Evolutionary conservation across 345 rosid genomes (phyloP), one percentile per base, ranked within the genome.

Genomic region (Hibiscus mutabilis): DNA sequence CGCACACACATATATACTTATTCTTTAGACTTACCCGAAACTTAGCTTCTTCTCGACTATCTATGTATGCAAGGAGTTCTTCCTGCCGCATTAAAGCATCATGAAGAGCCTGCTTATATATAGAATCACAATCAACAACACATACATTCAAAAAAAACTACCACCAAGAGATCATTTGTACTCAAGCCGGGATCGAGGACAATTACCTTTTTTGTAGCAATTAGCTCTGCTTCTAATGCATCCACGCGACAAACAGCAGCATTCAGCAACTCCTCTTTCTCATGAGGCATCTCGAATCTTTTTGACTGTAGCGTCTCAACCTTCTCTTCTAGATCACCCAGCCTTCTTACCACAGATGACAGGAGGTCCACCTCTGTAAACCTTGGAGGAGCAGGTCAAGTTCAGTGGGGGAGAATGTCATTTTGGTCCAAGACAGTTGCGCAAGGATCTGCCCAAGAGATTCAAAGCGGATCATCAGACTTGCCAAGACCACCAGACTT

Each of bases 11-110:
- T 1, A 19, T 53, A 18, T 42, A 4, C 24, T 4, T 58, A 9
- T 10, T 10, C 14, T 3, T 25, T 24, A 13, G 27, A 1, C 29
- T 56, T 25, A 67, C 70, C 70, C 57, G 58, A 27, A 10, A 73
- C 53, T 79, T 85, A 70, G 92, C 88, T 58, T 81, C 86, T 79
- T 86, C 93, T 86, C 92, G 91, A 64, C 96, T 73, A 76, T 95
- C 99, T 62, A 95, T 87, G 76, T 90, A 95, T 0, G 96, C 97
- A 11, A 92, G 92, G 72, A 95, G 82, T 60, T 95, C 99, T 75
- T 95, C 99, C 83, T 92, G 99, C 79, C 84, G 89, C 91, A 95
- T 89, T 69, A 86, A 78, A 74, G 99, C 97, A 77, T 95, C 97
- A 71, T 87, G 84, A 31, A 95, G 88, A 35, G 99, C 97, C 97